Base-by-base conservation (phyloP, 2,329 filamentous ascomycete genomes). In the Tolypocladium paradoxum region DNA sequence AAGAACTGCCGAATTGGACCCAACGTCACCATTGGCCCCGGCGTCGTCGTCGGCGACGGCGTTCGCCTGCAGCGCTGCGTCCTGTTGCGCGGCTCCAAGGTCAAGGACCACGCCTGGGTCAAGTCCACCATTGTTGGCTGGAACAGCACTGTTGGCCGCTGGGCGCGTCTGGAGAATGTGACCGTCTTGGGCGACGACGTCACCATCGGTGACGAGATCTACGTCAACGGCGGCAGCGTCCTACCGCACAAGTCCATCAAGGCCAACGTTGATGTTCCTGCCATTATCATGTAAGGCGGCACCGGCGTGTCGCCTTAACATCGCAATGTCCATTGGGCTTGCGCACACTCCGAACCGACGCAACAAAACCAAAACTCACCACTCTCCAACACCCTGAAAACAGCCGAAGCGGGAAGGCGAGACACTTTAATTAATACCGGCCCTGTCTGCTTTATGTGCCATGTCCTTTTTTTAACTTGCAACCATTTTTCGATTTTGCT, bases 161-260 rank as follows among this genome's bases (percentile, higher is more conserved):
- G 92, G 92, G 92, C 92, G 55, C 87, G 92, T 61, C 78, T 97
- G 59, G 93, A 99, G 80, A 99, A 99, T 67, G 91, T 97, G 43
- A 92, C 89, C n/a, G 92, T 99, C 52, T 82, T 99, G 22, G 93
- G 92, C 61, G 93, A 99, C 74, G 92, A 99, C 68, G 92, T 99
- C 52, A 95, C 89, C 55, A 95, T 99, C 68, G 92, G 90, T 50
- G 92, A 99, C 67, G 92, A 99, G 75, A 90, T 99, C 62, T 96
- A 97, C 73, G 93, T 96, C 72, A 99, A 99, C 72, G 92, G 92
- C 64, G 90, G 91, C 65, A 95, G 88, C 64, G 87, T 99, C 57
- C 77, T 99, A 59, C 92, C 92, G 7, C 92, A 99, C 77, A 99
- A 99, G 86, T 93, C 87, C 70, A 97, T 99, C 81, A 97, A 97